A percentile compares a stretch with the other conserved stretches of the same genome.
These are phyloP conservation scores for Fusarium hainanense DNA, from an alignment of 2,329 filamentous ascomycete genomes.

Conservation along the genomic window DNA sequence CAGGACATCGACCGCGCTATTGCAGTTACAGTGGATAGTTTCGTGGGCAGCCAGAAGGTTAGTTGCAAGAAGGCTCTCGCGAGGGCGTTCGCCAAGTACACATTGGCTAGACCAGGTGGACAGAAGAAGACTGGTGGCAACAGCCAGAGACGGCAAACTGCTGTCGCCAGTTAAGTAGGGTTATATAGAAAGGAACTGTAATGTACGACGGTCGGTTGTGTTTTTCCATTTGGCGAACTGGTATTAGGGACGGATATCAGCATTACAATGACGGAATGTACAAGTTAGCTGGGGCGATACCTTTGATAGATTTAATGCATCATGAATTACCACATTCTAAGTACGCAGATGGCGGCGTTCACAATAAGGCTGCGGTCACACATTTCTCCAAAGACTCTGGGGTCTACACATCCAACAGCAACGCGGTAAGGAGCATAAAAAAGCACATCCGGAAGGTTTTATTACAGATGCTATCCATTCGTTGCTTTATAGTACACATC, in stretches of 20 bases:
- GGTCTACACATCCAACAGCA: not conserved
- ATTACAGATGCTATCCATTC: conserved; percentile 18
- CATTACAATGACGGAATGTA: conserved; percentile 33
- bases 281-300: conserved; percentile 9
- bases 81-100: conserved; percentile 96
- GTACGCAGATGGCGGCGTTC: not conserved
- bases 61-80: conserved; percentile 97
- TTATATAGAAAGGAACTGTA: not conserved
- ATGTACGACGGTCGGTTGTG: not conserved
- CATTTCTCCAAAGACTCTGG: not conserved
- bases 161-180: conserved; percentile 44
- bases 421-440: not conserved
- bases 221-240: conserved; percentile 30
- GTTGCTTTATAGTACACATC: conserved; percentile 37
- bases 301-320: conserved; percentile 37
- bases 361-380: not conserved
- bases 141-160: conserved; percentile 46
- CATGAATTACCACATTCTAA: conserved; percentile 8
- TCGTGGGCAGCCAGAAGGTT: conserved; percentile 95
- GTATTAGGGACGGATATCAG: conserved; percentile 23
- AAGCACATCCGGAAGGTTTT: not conserved
- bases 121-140: conserved; percentile 40
- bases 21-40: conserved; percentile 94
- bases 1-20: conserved; percentile 97
- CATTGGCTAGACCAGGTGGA: conserved; percentile 63